Evolutionary conservation across 2,329 filamentous ascomycete species (phyloP).

Genomic region (Colletotrichum lentis): DNA sequence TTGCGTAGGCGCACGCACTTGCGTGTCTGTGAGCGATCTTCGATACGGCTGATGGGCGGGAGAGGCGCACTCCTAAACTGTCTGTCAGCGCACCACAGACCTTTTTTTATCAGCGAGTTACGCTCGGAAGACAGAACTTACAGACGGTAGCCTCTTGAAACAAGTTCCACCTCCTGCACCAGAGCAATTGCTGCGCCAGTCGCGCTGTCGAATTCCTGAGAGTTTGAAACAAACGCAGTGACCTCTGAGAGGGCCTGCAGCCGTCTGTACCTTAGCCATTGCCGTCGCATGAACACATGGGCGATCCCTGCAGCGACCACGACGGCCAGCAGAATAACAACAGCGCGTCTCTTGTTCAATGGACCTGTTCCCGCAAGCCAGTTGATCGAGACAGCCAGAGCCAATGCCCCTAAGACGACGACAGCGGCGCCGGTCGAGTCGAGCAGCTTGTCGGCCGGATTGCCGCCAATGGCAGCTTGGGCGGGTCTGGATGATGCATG

Average conservation of each 20-base stretch:
- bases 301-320: slow-evolving; percentile 66
- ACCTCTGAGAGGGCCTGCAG: slow-evolving; percentile 77
- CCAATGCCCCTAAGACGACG: slow-evolving; percentile 70
- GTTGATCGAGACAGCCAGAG: slow-evolving; percentile 75
- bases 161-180: slow-evolving; percentile 94
- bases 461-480: slow-evolving; percentile 39
- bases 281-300: slow-evolving; percentile 77
- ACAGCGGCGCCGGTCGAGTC: slow-evolving; percentile 58
- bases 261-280: slow-evolving; percentile 82
- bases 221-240: slow-evolving; percentile 72
- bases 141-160: slow-evolving; percentile 89
- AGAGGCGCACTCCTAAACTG: slow-evolving; percentile 78
- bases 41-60: slow-evolving; percentile 90
- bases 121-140: slow-evolving; percentile 52
- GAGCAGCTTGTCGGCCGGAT: slow-evolving; percentile 47
- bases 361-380: slow-evolving; percentile 68
- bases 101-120: neutral
- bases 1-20: slow-evolving; percentile 83
- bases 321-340: slow-evolving; percentile 55
- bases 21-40: slow-evolving; percentile 80
- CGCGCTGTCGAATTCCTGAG: slow-evolving; percentile 83
- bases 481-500: slow-evolving; percentile 39
- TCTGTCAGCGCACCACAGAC: slow-evolving; percentile 28
- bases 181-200: slow-evolving; percentile 79
- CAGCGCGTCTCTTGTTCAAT: slow-evolving; percentile 64